Evolutionary conservation across 164 flowering plant genomes (phyloP), one percentile per base, ranked within the genome.

Genomic region (Berberis thunbergii): DNA sequence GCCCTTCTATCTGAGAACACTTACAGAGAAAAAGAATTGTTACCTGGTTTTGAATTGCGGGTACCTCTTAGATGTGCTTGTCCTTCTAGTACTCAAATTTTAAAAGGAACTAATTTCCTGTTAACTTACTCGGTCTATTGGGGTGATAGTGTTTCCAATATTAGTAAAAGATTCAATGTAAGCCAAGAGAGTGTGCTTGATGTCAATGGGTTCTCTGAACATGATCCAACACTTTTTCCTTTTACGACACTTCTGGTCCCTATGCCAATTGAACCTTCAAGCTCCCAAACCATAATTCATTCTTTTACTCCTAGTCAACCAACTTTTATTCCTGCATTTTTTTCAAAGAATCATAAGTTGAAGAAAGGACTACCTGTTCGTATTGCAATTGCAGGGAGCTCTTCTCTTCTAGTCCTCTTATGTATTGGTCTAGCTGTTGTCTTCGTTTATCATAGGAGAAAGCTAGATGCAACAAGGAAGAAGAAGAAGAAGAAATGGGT

Each of bases 1-100:
- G 56, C 83, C n/a, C 76, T 85, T 4, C 68, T 39, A 58, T 60
- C 26, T 10, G 70, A 58, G 3, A 81, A 79, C 62, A 46, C 44
- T 6, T 60, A 73, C 44, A 44, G n/a, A 1, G 74, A 43, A 45
- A 39, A n/a, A 1, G 49, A 57, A 1, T 62, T 83, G 65, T 3
- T 6, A 4, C 57, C 67, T 39, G 79, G 79, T 38, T 42, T 63
- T 42, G 61, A 59, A 55, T 61, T 81, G 63, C 63, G 62, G 41
- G 82, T 85, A 0, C 89, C 88, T 2, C 84, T 86, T 26, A 64
- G 84, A 56, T 86, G 96, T 61, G 91, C 91, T 64, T 86, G 91
- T 68, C 91, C 89, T 5, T 79, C 89, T 0, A 65, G 62, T 43
- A 72, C 73, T 9, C 90, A 89, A 72, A 68, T 46, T 12, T 64